Percentiles rank a stretch among this genome's conserved stretches.
Conservation (phyloP, 306 rosid species). For the Potentilla sterilis region DNA sequence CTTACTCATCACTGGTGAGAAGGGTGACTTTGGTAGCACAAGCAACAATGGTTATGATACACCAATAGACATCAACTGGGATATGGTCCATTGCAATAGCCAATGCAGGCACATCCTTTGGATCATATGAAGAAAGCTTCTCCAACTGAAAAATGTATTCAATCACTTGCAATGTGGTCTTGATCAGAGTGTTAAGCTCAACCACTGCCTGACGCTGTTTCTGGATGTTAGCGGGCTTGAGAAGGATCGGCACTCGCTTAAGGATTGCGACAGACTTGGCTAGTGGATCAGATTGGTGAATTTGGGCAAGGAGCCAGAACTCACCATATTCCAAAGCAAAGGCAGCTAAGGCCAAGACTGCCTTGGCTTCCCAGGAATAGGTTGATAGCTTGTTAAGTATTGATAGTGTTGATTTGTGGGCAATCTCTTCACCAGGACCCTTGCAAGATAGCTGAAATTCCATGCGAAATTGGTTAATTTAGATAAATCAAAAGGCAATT, state of each 20-base stretch:
- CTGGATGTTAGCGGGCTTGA: constrained; percentile 29
- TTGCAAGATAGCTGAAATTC: constrained; percentile 59
- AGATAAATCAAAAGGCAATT: background rate
- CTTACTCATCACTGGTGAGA: constrained; percentile 47
- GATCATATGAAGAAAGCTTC: constrained; percentile 37
- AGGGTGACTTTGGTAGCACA: constrained; percentile 43
- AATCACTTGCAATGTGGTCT: constrained; percentile 48
- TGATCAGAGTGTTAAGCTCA: constrained; percentile 48
- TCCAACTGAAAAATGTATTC: constrained; percentile 43
- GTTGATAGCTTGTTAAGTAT: constrained; percentile 48
- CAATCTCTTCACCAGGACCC: constrained; percentile 47
- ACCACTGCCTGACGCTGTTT: constrained; percentile 40
- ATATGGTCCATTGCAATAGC: constrained; percentile 35
- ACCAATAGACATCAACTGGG: constrained; percentile 62
- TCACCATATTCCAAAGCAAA: constrained; percentile 64
- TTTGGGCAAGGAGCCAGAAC: constrained; percentile 54
- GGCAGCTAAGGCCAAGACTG: constrained; percentile 61
- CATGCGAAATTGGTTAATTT: background rate
- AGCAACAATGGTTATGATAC: constrained; percentile 48
- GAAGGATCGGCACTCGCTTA: constrained; percentile 49
- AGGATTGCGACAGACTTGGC: constrained; percentile 58
- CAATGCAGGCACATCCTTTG: constrained; percentile 53
- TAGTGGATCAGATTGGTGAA: constrained; percentile 42
- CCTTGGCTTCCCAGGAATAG: constrained; percentile 59
- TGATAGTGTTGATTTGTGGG: constrained; percentile 46